Conservation (phyloP, 768 basidiomycete species). For the Boletus eberwhitei region DNA sequence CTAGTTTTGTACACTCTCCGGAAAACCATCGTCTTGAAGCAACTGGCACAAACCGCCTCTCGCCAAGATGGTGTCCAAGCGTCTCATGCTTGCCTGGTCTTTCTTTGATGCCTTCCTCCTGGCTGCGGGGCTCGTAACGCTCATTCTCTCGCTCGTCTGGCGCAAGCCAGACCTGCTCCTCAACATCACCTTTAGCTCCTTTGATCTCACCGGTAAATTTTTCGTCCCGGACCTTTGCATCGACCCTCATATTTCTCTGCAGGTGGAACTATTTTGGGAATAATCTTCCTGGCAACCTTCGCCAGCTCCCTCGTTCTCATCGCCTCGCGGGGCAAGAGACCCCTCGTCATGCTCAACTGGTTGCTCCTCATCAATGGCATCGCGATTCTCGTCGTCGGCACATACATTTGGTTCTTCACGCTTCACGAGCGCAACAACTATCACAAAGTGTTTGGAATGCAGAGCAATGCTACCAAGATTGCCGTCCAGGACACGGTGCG, state of each 20-base stretch:
- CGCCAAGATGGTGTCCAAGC: slow-evolving; percentile 64
- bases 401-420: slow-evolving; percentile 80
- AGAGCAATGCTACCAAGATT: slow-evolving; percentile 45
- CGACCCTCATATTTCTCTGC: background rate
- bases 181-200: slow-evolving; percentile 62
- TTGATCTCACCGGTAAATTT: slow-evolving; percentile 58
- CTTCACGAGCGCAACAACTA: slow-evolving; percentile 70
- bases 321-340: slow-evolving; percentile 61
- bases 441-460: slow-evolving; percentile 50
- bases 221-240: background rate
- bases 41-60: slow-evolving; percentile 10
- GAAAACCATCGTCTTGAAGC: slow-evolving; percentile 37
- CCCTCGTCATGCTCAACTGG: slow-evolving; percentile 78
- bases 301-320: slow-evolving; percentile 69
- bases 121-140: slow-evolving; percentile 60
- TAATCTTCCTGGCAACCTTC: slow-evolving; percentile 63
- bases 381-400: slow-evolving; percentile 60
- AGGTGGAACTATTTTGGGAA: slow-evolving; percentile 74
- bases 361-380: slow-evolving; percentile 61
- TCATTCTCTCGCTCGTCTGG: slow-evolving; percentile 73
- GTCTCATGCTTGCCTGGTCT: slow-evolving; percentile 67
- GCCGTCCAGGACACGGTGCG: slow-evolving; percentile 71
- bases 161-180: slow-evolving; percentile 62
- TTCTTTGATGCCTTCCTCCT: slow-evolving; percentile 69
- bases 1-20: slow-evolving; percentile 48